Base-by-base conservation (phyloP, 2,329 filamentous ascomycete species). In the Colletotrichum chrysophilum region DNA sequence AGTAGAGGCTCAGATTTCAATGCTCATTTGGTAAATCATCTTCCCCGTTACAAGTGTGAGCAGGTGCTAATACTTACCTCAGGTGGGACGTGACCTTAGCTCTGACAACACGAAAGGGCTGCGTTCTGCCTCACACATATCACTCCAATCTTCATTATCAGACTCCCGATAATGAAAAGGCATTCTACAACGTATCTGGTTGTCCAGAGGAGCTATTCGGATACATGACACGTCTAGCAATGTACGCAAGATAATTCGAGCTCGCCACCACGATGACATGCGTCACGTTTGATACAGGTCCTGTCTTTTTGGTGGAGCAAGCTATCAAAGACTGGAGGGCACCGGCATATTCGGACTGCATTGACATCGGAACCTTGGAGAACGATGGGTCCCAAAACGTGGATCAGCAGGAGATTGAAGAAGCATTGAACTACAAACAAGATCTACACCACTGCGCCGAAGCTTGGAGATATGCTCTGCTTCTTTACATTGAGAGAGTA, bases 31-130 rank as follows among this genome's bases (percentile, higher is more conserved):
- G 77, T 78, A 74, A 64, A 36, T 62, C 8, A 24, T 24, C 8
- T n/a, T 4, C 24, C 14, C 24, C 34, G 58, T n/a, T n/a, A 30
- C 10, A 7, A 28, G 13, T 8, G 18, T 24, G 7, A 67, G 66
- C 5, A 16, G 61, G 70, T 34, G 70, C 66, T 56, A 56, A 56
- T 28, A 26, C 52, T n/a, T 10, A 56, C n/a, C 12, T 56, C 36
- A 78, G 82, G 83, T 83, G 79, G 79, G 83, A 85, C 52, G 81
- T 82, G 24, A 83, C 81, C 0, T 77, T 84, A 1, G 83, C 83
- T 5, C 70, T 85, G 7, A 81, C 82, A 10, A 82, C 80, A 14
- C 79, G 83, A 6, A 77, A 80, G 28, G 79, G 79, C 8, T 78
- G 78, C n/a, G 77, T 81, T 2, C 71, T 84, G 4, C 74, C 79